A percentile compares a stretch with the other conserved stretches of the same genome.
These are phyloP conservation scores for Leptographium radiaticola DNA, from an alignment of 2,329 filamentous ascomycete genomes.

Conservation along the genomic window DNA sequence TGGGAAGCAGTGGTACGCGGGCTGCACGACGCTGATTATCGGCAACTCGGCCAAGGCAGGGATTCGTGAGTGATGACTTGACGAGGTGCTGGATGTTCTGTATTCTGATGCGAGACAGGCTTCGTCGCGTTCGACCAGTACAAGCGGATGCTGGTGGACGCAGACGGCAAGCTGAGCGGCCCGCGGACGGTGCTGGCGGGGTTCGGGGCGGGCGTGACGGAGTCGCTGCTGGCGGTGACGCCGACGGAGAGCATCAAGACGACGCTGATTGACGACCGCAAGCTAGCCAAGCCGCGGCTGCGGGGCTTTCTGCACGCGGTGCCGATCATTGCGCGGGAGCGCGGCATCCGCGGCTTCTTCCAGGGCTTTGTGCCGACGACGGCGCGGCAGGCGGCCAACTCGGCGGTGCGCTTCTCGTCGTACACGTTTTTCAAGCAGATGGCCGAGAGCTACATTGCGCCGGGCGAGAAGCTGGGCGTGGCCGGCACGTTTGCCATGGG, in stretches of 20 bases:
- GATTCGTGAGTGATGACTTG: constrained; percentile 59
- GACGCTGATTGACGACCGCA: constrained; percentile 93
- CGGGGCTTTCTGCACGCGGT: constrained; percentile 86
- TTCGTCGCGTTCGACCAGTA: constrained; percentile 97
- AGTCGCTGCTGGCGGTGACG: constrained; percentile 85
- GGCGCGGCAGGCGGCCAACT: constrained; percentile 87
- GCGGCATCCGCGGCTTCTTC: constrained; percentile 86
- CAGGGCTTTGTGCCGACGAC: constrained; percentile 94
- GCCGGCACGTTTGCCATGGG: constrained; percentile 84
- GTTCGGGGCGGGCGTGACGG: constrained; percentile 88
- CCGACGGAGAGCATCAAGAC: constrained; percentile 98
- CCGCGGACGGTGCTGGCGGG: constrained; percentile 85
- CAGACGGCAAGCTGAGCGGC: constrained; percentile 76
- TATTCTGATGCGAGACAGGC: too few species aligned
- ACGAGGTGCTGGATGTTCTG: too few species aligned
- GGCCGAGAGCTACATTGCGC: constrained; percentile 81
- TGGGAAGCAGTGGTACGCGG: constrained; percentile 90
- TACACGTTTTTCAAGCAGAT: constrained; percentile 87
- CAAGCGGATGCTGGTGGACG: constrained; percentile 69
- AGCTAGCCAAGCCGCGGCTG: constrained; percentile 73
- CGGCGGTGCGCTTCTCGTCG: constrained; percentile 76
- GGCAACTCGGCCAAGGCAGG: constrained; percentile 95
- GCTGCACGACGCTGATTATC: constrained; percentile 91
- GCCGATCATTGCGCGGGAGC: constrained; percentile 73
- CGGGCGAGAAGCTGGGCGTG: constrained; percentile 86